Evolutionary conservation across 2,329 filamentous ascomycete species (phyloP), one percentile per base, ranked within the genome.

Genomic region (Curvularia sp.): DNA sequence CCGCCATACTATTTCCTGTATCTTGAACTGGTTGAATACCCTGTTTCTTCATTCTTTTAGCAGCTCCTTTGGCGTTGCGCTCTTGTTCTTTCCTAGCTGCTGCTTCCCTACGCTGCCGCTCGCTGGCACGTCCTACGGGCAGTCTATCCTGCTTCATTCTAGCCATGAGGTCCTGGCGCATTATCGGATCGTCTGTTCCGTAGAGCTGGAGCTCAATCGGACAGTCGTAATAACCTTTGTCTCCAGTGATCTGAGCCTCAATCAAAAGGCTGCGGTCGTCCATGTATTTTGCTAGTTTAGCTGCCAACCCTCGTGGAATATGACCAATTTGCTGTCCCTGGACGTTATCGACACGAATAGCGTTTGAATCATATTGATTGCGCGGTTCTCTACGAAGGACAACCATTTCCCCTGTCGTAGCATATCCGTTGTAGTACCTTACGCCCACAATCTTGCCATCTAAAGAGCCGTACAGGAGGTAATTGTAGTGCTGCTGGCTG

Each of bases 311-410:
- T 12, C 86, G 82, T 6, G 90, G 89, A 39, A 96, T 81, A 75
- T 96, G 92, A 0, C 92, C 92, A 66, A 96, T 91, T 69, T 96
- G 92, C 7, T 77, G 74, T 15, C 86, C 84, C 70, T 90, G 84
- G 13, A 93, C 90, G 74, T 95, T 96, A 67, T 90, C 83, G 1
- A 96, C 86, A 5, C 87, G 85, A 56, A 96, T 92, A 0, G 92
- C 92, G 77, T 95, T 95, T 3, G 66, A 27, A 48, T 76, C 74
- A 47, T 72, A 76, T 15, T 78, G 80, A 68, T 94, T 94, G 1
- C 76, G 69, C 1, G 89, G 88, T 70, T 94, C 89, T 69, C 91
- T 81, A 34, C 79, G 80, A 53, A 61, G 53, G 9, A 75, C 53
- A 10, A 75, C 71, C 62, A 74, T 71, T 48, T 78, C 76, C 0